Base-by-base conservation (phyloP, 352 stramenopile genomes). In the Phytophthora sansomeana region DNA sequence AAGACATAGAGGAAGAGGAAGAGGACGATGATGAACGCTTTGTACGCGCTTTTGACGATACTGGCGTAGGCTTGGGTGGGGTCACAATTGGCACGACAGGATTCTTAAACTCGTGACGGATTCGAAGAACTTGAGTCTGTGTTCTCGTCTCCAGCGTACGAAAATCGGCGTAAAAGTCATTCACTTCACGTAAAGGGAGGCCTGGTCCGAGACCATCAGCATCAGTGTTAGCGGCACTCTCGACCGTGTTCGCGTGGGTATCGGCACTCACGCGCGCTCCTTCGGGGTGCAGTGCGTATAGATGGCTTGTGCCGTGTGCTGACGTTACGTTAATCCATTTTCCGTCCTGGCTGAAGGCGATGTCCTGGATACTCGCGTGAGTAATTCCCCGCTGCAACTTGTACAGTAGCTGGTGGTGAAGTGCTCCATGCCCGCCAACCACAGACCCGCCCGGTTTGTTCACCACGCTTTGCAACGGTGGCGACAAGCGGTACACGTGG, bases 311-410 rank as follows among this genome's bases (percentile, higher is more conserved):
- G 41, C 89, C 89, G 36, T 93, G 87, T 2, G 83, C 76, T 39
- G 89, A 95, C 26, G 89, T 96, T 41, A 94, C 85, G 59, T 80
- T 93, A 53, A 96, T 77, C 89, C 89, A 97, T 68, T 95, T 95
- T 35, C 81, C 70, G 57, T 97, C 86, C 29, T 90, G 77, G 57
- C 86, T 95, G 62, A 96, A 93, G 5, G 81, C 70, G 32, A 97
- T 78, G 42, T 96, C 74, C 24, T 90, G 84, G 58, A 97, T 96
- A 50, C 74, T 92, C 1, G 87, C 89, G 61, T 92, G 84, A 0
- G 89, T 97, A 55, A 96, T 95, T 28, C 89, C 89, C 35, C 89
- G 89, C 55, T 95, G 87, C 28, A 97, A 75, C 54, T 93, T 93
- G 79, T 96, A 97, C 38, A 96, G 47, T 8, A 97, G 72, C 53